Evolutionary conservation across 2,329 filamentous ascomycete genomes (phyloP).

Genomic region (Ascochyta rabiei): DNA sequence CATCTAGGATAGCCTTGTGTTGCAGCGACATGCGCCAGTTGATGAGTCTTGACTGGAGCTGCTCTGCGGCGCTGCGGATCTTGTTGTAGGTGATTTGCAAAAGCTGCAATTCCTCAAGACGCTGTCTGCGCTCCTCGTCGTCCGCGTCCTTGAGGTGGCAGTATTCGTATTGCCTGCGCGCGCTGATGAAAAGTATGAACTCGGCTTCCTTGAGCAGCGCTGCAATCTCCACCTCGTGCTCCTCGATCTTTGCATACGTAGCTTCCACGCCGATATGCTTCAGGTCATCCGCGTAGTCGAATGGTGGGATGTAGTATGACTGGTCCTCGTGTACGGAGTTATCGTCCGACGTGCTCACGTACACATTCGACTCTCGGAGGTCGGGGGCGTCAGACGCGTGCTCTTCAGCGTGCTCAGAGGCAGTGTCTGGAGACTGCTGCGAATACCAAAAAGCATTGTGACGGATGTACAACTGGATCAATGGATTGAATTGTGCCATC

Average conservation of each 20-base stretch:
- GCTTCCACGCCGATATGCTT: slow-evolving; percentile 18
- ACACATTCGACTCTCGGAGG: neutral
- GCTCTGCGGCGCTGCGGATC: slow-evolving; percentile 22
- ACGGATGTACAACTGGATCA: slow-evolving; percentile 35
- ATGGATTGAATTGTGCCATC: slow-evolving; percentile 31
- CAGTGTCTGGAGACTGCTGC: slow-evolving; percentile 24
- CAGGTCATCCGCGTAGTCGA: slow-evolving; percentile 32
- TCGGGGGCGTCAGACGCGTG: neutral
- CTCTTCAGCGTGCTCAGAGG: slow-evolving; percentile 24
- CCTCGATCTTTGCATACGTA: slow-evolving; percentile 17
- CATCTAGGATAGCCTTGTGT: slow-evolving; percentile 26
- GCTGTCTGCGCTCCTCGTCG: slow-evolving; percentile 25
- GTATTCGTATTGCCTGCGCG: slow-evolving; percentile 30
- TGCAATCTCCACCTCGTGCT: slow-evolving; percentile 21
- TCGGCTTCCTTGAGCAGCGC: slow-evolving; percentile 29
- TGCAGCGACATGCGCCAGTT: slow-evolving; percentile 25
- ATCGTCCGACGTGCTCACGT: neutral
- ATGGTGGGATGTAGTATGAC: slow-evolving; percentile 26
- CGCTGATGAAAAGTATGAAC: slow-evolving; percentile 25
- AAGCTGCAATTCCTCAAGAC: slow-evolving; percentile 29
- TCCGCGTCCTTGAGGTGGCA: slow-evolving; percentile 19
- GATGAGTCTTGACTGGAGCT: slow-evolving; percentile 24
- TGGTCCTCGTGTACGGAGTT: slow-evolving; percentile 9
- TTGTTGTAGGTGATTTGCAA: slow-evolving; percentile 26
- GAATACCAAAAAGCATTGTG: slow-evolving; percentile 35